Base-by-base conservation (phyloP, 1,284 basidiomycete genomes). In the Ustilago tritici region DNA sequence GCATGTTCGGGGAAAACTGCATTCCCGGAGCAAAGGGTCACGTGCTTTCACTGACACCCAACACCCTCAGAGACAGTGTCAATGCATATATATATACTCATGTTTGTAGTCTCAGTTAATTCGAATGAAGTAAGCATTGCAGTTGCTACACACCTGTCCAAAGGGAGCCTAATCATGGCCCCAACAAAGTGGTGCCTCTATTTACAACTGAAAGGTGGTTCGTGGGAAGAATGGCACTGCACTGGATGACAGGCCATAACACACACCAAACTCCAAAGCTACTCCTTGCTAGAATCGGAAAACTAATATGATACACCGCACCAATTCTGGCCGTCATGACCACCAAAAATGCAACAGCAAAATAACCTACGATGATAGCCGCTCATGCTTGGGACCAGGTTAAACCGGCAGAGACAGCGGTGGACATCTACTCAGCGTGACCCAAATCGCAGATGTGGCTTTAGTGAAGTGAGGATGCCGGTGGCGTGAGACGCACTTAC, bases 241-340 rank as follows among this genome's bases (percentile, higher is more conserved):
- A 89, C 86, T 86, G 78, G 86, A 95, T 91, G 1, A 92, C 90
- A 65, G 92, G 92, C 93, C 93, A 94, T 50, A 93, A 84, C 57
- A 91, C 91, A 14, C 93, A 93, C 88, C 91, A 93, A n/a, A 93
- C 85, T 15, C 93, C 93, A 83, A 94, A 95, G 62, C 79, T 70
- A 31, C 86, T 91, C 40, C 92, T 89, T 31, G 90, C 89, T 19
- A 93, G 92, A 35, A 93, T 91, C 1, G 93, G 93, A 86, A 95
- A 95, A 9, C 91, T 92, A 80, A 93, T 87, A 52, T 86, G 78
- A 61, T 84, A 84, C 9, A 81, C 61, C 19, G 87, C 86, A 32
- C 92, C 93, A 2, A 92, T 91, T 32, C 92, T 90, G 17, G 92
- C 93, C 76, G 93, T 93, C 70, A 92, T 86, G 32, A 92, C 92